These are phyloP conservation scores for Chalciporus piperatus DNA, from an alignment of 768 basidiomycete genomes.

Conservation along the genomic window DNA sequence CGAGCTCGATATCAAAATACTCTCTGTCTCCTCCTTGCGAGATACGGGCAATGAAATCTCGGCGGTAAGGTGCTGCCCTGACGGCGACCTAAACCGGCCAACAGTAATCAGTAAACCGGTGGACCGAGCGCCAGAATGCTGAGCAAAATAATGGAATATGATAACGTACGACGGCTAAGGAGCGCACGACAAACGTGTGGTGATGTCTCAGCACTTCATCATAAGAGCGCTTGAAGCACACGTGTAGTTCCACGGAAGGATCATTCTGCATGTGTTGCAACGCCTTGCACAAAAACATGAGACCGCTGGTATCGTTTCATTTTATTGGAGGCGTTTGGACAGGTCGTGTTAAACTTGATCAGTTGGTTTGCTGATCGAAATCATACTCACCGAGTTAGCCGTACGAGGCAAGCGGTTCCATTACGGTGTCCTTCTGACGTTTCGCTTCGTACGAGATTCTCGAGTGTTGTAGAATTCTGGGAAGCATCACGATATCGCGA, in stretches of 20 bases:
- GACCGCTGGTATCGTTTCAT: slow-evolving; percentile 45
- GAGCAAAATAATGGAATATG: neutral
- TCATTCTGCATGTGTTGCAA: slow-evolving; percentile 64
- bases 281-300: slow-evolving; percentile 65
- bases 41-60: slow-evolving; percentile 60
- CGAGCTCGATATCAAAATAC: slow-evolving; percentile 55
- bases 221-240: slow-evolving; percentile 71
- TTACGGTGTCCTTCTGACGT: slow-evolving; percentile 39
- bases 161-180: slow-evolving; percentile 35
- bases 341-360: slow-evolving; percentile 1
- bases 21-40: slow-evolving; percentile 61
- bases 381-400: slow-evolving; percentile 55
- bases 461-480: slow-evolving; percentile 52
- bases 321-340: slow-evolving; percentile 1
- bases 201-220: slow-evolving; percentile 65
- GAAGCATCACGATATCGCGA: slow-evolving; percentile 43
- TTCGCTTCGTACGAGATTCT: slow-evolving; percentile 57
- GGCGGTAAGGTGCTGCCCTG: slow-evolving; percentile 59
- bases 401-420: slow-evolving; percentile 61
- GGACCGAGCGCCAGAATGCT: neutral
- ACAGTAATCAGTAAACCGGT: neutral
- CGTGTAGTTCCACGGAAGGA: slow-evolving; percentile 49
- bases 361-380: neutral
- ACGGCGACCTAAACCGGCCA: slow-evolving; percentile 47
- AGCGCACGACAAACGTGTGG: slow-evolving; percentile 64